Evolutionary conservation across 1,284 basidiomycete genomes (phyloP).

Genomic region (Clitocybe nebularis): DNA sequence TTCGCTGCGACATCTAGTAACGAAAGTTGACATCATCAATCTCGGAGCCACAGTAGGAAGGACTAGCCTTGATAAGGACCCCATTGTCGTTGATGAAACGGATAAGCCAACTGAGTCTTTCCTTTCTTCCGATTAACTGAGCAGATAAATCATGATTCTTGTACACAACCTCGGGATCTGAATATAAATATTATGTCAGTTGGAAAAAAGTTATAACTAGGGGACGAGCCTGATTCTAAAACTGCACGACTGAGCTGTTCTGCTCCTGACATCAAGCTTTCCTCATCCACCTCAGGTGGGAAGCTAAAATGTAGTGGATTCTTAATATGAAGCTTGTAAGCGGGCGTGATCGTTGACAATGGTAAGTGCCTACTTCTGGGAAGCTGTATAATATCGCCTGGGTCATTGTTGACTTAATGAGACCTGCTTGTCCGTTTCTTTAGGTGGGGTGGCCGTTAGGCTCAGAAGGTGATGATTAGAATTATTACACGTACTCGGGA

Average conservation of each 20-base stretch:
- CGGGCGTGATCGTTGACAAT: slow-evolving; percentile 10
- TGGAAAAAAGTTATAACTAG: slow-evolving; percentile 2
- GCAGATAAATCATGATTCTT: slow-evolving; percentile 78
- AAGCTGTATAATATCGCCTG: slow-evolving; percentile 84
- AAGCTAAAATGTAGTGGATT: slow-evolving; percentile 86
- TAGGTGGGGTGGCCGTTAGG: not conserved
- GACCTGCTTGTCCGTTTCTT: slow-evolving; percentile 59
- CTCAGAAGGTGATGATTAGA: not conserved
- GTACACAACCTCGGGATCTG: slow-evolving; percentile 72
- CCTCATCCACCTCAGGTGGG: slow-evolving; percentile 73
- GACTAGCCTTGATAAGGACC: slow-evolving; percentile 64
- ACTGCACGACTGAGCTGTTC: slow-evolving; percentile 77
- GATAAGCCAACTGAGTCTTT: slow-evolving; percentile 79
- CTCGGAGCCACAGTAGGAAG: not conserved
- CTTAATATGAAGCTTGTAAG: slow-evolving; percentile 27
- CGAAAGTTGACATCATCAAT: slow-evolving; percentile 6
- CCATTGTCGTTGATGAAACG: slow-evolving; percentile 85
- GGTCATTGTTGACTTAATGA: slow-evolving; percentile 82
- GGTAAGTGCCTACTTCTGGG: slow-evolving; percentile 42
- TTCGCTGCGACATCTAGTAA: slow-evolving; percentile 72
- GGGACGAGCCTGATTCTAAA: slow-evolving; percentile 54
- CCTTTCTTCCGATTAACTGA: slow-evolving; percentile 75
- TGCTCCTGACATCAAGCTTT: slow-evolving; percentile 77
- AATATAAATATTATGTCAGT: slow-evolving; percentile 2
- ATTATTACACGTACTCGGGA: slow-evolving; percentile 12